Percentiles rank a stretch among this genome's conserved stretches.
phyloP scores from a whole-genome alignment of 2,329 filamentous ascomycete species.

The Penicillium sp. region DNA sequence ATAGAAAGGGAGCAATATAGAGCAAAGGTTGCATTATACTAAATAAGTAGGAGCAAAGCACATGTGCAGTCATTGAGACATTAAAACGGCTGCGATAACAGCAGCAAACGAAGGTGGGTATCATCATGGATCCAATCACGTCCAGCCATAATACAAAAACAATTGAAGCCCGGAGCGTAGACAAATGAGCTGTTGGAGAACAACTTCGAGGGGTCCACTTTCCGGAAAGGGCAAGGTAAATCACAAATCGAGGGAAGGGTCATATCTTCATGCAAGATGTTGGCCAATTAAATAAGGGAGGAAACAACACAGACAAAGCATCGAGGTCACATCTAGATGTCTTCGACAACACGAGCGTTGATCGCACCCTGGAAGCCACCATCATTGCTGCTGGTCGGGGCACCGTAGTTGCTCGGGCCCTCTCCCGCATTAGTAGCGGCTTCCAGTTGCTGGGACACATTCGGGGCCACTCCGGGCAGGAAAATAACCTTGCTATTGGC shows the following conservation, averaged over 20 bases:
- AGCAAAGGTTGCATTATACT: conserved; percentile 6
- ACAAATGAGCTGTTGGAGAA: background rate
- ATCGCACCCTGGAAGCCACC: conserved; percentile 76
- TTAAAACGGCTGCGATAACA: background rate
- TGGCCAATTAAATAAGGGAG: conserved; percentile 1
- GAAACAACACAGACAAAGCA: background rate
- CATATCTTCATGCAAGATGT: conserved; percentile 20
- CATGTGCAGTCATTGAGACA: conserved; percentile 8
- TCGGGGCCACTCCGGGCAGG: conserved; percentile 57
- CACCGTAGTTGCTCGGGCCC: conserved; percentile 53
- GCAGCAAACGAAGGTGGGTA: conserved; percentile 35
- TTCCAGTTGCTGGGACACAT: no score
- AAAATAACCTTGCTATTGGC: conserved; percentile 88
- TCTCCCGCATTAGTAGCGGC: no score
- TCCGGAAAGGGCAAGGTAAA: conserved; percentile 14
- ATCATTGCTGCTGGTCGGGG: conserved; percentile 35
- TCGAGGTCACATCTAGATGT: conserved; percentile 60
- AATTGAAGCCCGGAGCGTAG: conserved; percentile 1
- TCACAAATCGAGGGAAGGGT: conserved; percentile 12
- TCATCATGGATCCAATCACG: conserved; percentile 25
- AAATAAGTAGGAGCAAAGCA: conserved; percentile 2
- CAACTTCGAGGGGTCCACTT: background rate
- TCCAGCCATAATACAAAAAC: conserved; percentile 21
- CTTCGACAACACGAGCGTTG: conserved; percentile 78
- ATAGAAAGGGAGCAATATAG: background rate